Evolutionary conservation across 2,329 filamentous ascomycete species (phyloP).

Genomic region (Scytalidium sp.): DNA sequence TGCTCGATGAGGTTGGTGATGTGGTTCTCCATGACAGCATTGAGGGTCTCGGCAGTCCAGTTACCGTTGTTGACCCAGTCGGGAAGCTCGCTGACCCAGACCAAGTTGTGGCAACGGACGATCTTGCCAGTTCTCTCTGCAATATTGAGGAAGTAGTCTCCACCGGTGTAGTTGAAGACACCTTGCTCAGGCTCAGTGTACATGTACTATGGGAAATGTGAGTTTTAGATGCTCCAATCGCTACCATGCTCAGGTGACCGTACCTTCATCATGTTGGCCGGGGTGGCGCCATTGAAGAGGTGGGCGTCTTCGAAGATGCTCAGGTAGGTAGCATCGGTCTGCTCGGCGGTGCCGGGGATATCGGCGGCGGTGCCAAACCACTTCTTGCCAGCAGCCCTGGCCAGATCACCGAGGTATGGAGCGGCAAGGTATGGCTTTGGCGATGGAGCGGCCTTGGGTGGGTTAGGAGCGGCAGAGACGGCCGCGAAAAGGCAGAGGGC

Average conservation of each 20-base stretch:
- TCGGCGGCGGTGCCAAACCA: conserved; percentile 6
- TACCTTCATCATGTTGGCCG: conserved; percentile 7
- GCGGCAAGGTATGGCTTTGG: too few species aligned
- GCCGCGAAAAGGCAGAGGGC: background rate
- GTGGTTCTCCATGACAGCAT: conserved; percentile 53
- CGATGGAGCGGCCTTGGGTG: background rate
- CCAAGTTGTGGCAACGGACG: conserved; percentile 58
- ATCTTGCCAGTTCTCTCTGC: conserved; percentile 46
- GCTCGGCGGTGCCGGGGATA: conserved; percentile 2
- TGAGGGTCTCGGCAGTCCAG: conserved; percentile 57
- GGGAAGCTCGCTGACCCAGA: conserved; percentile 49
- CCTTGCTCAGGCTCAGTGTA: too few species aligned
- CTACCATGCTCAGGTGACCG: too few species aligned
- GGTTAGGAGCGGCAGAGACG: background rate
- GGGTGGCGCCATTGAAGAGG: conserved; percentile 2
- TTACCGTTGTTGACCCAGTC: conserved; percentile 43
- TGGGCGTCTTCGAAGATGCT: background rate
- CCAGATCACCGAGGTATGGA: conserved; percentile 2
- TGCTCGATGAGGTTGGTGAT: conserved; percentile 54
- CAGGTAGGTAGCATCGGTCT: background rate
- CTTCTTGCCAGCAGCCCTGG: background rate
- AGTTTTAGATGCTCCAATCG: too few species aligned
- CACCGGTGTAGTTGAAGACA: conserved; percentile 47
- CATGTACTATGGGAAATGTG: too few species aligned
- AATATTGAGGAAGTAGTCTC: conserved; percentile 48